Evolutionary conservation across 495 filamentous ascomycete species (phyloP), one percentile per base, ranked within the genome.

Genomic region (Penicillium steckii): DNA sequence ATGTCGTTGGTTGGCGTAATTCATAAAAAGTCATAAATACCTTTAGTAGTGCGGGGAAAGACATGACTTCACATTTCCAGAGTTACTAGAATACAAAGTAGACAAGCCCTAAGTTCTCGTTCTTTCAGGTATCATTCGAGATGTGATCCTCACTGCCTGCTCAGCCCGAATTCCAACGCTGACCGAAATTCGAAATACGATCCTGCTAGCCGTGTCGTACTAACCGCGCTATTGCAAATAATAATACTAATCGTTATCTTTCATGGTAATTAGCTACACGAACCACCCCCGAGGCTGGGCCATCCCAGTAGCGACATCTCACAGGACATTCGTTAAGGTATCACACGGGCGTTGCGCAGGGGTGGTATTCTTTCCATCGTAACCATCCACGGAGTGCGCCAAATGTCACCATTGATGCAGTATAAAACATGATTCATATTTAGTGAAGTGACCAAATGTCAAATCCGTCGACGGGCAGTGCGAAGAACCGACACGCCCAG

Each of bases 121-220:
- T 38, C 4, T 38, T 13, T 12, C 26, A 10, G 26, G 26, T 10
- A 27, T 27, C 26, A 27, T 27, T 10, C 26, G 5, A 37, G 1
- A 37, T 18, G 33, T 37, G 15, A 37, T 37, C n/a, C n/a, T n/a
- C 33, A 37, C 8, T 15, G 3, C 26, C 45, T 9, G 19, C 17
- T 40, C 29, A 35, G 56, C 27, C 48, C 43, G 43, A 46, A 59
- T 46, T 25, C 13, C 19, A 59, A 59, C 30, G 52, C 40, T 48
- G 9, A n/a, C n/a, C n/a, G n/a, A 33, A 37, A 58, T 50, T 26
- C 12, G 19, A 54, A 58, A 46, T 26, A n/a, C 25, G 46, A 50
- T 25, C 46, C 10, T 51, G 44, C 23, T 44, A 37, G 19, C 24
- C 42, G 3, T 46, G 33, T 25, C 44, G 37, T 27, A 46, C 49